Evolutionary conservation across 2,329 filamentous ascomycete species (phyloP).

Genomic region (Aspergillus sp.): DNA sequence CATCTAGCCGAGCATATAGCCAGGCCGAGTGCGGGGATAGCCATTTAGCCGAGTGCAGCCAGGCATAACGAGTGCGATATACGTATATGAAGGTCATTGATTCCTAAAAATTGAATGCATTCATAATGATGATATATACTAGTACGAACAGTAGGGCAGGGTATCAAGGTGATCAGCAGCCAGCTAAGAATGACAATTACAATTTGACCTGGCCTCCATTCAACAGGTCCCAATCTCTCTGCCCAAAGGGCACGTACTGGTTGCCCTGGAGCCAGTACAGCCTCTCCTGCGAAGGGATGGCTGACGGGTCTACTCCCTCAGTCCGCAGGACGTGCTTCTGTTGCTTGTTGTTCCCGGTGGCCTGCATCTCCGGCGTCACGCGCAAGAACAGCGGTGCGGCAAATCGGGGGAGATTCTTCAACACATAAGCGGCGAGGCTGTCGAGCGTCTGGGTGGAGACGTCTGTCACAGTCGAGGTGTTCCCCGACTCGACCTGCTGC

Average conservation of each 20-base stretch:
- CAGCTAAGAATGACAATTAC: slow-evolving; percentile 26
- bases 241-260: slow-evolving; percentile 58
- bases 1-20: too few species aligned
- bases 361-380: slow-evolving; percentile 52
- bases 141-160: too few species aligned
- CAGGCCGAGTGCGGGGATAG: too few species aligned
- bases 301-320: slow-evolving; percentile 60
- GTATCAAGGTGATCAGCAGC: neutral
- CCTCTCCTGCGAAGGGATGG: slow-evolving; percentile 29
- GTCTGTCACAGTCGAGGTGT: slow-evolving; percentile 14
- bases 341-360: slow-evolving; percentile 82
- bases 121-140: too few species aligned
- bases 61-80: neutral
- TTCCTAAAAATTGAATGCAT: too few species aligned
- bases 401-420: slow-evolving; percentile 56
- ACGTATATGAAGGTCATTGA: too few species aligned
- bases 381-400: slow-evolving; percentile 71
- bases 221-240: slow-evolving; percentile 60
- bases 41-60: too few species aligned
- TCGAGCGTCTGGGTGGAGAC: slow-evolving; percentile 39
- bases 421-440: slow-evolving; percentile 53
- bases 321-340: slow-evolving; percentile 66
- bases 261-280: slow-evolving; percentile 60
- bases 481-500: slow-evolving; percentile 25
- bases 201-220: slow-evolving; percentile 61